Evolutionary conservation across 2,329 filamentous ascomycete species (phyloP).

Genomic region (Rhynchosporium secalis): DNA sequence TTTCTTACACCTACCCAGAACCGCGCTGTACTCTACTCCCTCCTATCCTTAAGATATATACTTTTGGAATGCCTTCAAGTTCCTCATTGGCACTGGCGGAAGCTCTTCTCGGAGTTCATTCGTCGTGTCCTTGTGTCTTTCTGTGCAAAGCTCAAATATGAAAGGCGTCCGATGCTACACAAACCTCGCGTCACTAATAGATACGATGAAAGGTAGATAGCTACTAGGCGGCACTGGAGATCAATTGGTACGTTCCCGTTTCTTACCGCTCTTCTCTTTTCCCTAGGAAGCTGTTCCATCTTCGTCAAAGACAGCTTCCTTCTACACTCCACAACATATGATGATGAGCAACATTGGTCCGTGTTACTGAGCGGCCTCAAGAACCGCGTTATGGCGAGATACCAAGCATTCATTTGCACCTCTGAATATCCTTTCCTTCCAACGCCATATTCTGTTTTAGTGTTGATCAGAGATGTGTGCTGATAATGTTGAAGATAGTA

Average conservation of each 20-base stretch:
- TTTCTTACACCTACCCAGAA: no score
- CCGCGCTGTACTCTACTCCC: no score
- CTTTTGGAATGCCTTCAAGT: no score
- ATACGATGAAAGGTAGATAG: not conserved
- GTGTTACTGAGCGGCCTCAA: constrained; percentile 95
- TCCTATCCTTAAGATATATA: not conserved
- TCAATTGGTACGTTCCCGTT: not conserved
- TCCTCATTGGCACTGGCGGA: no score
- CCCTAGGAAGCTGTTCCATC: not conserved
- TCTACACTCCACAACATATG: constrained; percentile 18
- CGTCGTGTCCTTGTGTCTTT: no score
- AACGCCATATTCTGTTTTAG: not conserved
- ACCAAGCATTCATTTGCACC: constrained; percentile 72
- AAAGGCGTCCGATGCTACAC: no score
- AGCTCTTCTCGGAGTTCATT: no score
- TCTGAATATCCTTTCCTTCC: constrained; percentile 59
- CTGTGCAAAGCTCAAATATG: no score
- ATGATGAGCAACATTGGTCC: constrained; percentile 92
- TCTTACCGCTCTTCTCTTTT: not conserved
- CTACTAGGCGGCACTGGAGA: not conserved
- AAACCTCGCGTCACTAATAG: not conserved
- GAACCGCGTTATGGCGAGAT: constrained; percentile 80
- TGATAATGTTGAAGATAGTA: not conserved
- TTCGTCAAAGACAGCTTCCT: not conserved
- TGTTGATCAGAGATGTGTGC: not conserved